phyloP scores from a whole-genome alignment of 768 basidiomycete species.

The Mycena filopes region DNA sequence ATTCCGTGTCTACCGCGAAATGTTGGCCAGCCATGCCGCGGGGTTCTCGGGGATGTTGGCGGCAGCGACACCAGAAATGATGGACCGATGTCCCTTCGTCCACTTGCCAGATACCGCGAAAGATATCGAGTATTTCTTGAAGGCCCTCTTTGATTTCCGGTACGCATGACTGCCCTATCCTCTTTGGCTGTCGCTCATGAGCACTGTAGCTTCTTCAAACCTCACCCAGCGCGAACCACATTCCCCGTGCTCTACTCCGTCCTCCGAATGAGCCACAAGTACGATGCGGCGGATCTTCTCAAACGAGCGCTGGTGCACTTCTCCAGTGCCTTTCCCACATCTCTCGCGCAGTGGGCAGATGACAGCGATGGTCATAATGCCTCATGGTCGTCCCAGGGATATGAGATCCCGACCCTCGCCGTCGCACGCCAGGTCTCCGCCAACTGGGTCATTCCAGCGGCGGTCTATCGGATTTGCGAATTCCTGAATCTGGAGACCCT shows the following conservation, averaged over 20 bases:
- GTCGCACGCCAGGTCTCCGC: background rate
- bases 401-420: background rate
- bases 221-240: background rate
- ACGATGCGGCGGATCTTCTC: background rate
- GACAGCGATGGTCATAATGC: too few species aligned
- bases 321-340: background rate
- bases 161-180: background rate
- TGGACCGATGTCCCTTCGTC: background rate
- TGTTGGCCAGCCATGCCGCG: background rate
- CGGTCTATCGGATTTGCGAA: too few species aligned
- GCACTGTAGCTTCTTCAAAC: conserved; percentile 1
- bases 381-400: background rate
- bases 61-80: background rate
- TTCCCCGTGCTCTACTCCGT: background rate
- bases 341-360: background rate
- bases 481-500: too few species aligned
- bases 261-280: conserved; percentile 3
- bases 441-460: too few species aligned
- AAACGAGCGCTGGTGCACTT: background rate
- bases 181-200: background rate
- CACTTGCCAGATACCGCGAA: conserved; percentile 1
- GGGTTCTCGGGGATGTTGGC: conserved; percentile 1
- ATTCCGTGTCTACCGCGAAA: background rate
- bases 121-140: background rate
- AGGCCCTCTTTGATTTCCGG: conserved; percentile 10